Base-by-base conservation (phyloP, 257 asterid genomes). In the Sherardia arvensis region DNA sequence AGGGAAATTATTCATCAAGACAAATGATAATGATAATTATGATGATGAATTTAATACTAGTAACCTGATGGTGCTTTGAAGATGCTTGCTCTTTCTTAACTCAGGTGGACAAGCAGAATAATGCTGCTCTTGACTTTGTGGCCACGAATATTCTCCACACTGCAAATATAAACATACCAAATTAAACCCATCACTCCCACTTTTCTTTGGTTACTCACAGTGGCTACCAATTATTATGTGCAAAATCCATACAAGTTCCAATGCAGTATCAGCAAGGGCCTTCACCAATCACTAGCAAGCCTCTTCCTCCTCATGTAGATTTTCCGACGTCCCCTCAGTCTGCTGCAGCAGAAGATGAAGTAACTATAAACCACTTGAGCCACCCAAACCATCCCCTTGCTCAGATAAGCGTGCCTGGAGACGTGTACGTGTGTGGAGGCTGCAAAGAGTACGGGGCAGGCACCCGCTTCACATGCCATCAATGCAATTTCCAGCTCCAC, bases 371-470 rank as follows among this genome's bases (percentile, higher is more conserved):
- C 20, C 97, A 90, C 64, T 72, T 78, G 55, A 29, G 74, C 33
- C 97, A 87, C 78, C 72, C 87, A 30, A 75, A 82, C 55, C 97
- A 90, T 77, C 90, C 94, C 26, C 74, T 90, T 21, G 73, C 58
- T 2, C 76, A 76, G 61, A 64, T 79, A 1, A 78, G 71, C 20
- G 74, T 78, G 25, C 21, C 78, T 0, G 95, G 78, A 0, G 95
- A 90, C 14, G 71, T 82, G 61, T 90, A 83, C 71, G 73, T 67
- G 11, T 90, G 96, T 61, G 34, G 65, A 21, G 95, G 96, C 54
- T 90, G 97, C 66, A 90, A 82, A 64, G 95, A 90, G 65, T 85
- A 82, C 49, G 96, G 96, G 8, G 77, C 96, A 1, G 95, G 95
- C 40, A 82, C 76, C 62, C 78, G 97, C 65, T 87, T 71, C 51